phyloP scores from a whole-genome alignment of 108 stramenopile genomes.

The Fragilaria crotonensis region DNA sequence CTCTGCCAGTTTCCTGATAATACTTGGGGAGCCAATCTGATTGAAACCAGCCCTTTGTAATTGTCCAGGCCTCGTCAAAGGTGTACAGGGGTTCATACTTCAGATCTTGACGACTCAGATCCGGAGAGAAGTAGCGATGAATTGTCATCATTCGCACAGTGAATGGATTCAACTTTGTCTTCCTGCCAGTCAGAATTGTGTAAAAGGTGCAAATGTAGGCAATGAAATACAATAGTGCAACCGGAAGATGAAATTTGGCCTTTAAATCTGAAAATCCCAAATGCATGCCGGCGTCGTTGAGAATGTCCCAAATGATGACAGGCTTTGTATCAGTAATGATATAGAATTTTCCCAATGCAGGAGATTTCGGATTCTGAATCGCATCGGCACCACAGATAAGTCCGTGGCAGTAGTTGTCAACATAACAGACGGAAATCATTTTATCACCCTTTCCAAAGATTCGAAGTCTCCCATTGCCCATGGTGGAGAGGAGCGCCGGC shows the following conservation, averaged over 20 bases:
- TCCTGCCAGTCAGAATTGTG: slow-evolving; percentile 50
- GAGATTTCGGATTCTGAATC: slow-evolving; percentile 57
- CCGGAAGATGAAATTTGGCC: slow-evolving; percentile 78
- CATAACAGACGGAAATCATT: slow-evolving; percentile 87
- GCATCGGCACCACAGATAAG: slow-evolving; percentile 87
- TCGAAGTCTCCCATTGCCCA: slow-evolving; percentile 77
- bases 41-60: slow-evolving; percentile 91
- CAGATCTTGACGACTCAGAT: slow-evolving; percentile 81
- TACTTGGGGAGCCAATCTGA: slow-evolving; percentile 82
- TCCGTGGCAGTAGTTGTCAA: slow-evolving; percentile 98
- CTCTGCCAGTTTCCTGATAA: slow-evolving; percentile 4
- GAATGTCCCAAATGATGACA: slow-evolving; percentile 87
- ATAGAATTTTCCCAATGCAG: slow-evolving; percentile 93
- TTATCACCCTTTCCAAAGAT: slow-evolving; percentile 91
- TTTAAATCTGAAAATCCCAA: slow-evolving; percentile 89
- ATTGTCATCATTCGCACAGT: slow-evolving; percentile 92
- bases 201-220: slow-evolving; percentile 76
- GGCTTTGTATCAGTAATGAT: slow-evolving; percentile 91
- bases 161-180: slow-evolving; percentile 89
- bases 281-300: slow-evolving; percentile 79
- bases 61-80: slow-evolving; percentile 88
- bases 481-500: slow-evolving; percentile 85
- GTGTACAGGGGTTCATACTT: slow-evolving; percentile 81
- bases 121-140: slow-evolving; percentile 91
- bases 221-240: slow-evolving; percentile 60